Evolutionary conservation across 2,329 filamentous ascomycete genomes (phyloP).

Genomic region (Nothophoma quercina): DNA sequence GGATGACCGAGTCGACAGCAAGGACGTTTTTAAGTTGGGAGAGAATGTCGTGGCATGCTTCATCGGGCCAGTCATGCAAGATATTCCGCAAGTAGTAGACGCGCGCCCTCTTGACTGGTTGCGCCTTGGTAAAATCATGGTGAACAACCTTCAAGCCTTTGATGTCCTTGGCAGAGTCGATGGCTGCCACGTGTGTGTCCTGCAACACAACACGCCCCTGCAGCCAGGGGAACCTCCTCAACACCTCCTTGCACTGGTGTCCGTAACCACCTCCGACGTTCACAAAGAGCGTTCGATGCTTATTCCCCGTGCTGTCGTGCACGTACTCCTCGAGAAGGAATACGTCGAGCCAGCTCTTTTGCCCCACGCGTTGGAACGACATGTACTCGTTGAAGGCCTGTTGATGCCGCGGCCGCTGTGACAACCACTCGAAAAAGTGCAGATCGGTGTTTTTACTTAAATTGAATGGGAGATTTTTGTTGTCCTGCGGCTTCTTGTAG

Average conservation of each 20-base stretch:
- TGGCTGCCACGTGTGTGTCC: not conserved
- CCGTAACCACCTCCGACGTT: not conserved
- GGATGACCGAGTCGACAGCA: not conserved
- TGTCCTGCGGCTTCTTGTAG: not conserved
- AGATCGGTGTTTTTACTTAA: not conserved
- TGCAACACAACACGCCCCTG: not conserved
- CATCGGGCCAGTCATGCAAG: not conserved
- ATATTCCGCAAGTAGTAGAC: not conserved
- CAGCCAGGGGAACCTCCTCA: not conserved
- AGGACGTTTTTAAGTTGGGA: not conserved
- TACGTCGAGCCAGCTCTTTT: not conserved
- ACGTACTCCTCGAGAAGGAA: not conserved
- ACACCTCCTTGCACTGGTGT: not conserved
- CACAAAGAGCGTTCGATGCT: not conserved
- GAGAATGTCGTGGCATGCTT: not conserved
- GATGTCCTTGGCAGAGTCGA: not conserved
- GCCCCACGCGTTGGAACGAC: not conserved
- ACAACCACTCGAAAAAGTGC: not conserved
- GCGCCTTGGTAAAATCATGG: not conserved
- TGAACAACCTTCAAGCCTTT: not conserved
- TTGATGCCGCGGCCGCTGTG: not conserved
- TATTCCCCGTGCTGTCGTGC: not conserved
- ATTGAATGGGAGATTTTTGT: not conserved
- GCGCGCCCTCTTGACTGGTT: slow-evolving; percentile 1
- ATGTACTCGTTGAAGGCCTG: slow-evolving; percentile 1